These are phyloP conservation scores for Candida multigemmis DNA, from an alignment of 805 yeast species.

Conservation along the genomic window DNA sequence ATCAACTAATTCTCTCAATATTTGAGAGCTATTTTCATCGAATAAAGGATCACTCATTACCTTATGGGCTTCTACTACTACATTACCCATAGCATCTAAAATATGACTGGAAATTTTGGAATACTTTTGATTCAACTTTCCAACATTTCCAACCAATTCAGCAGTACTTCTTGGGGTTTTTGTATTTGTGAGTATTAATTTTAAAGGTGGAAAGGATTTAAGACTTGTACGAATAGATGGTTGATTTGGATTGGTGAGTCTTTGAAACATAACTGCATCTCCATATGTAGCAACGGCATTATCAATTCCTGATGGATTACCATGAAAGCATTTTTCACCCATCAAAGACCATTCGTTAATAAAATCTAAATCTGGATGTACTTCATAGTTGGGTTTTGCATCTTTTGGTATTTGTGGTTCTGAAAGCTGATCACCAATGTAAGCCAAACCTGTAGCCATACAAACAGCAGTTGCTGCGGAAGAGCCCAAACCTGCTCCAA, in stretches of 20 bases:
- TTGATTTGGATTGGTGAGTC: slow-evolving; percentile 39
- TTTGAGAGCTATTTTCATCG: slow-evolving; percentile 25
- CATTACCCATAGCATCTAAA: slow-evolving; percentile 65
- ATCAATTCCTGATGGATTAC: slow-evolving; percentile 94
- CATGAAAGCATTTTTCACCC: slow-evolving; percentile 94
- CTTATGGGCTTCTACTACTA: slow-evolving; percentile 66
- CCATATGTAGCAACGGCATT: slow-evolving; percentile 95
- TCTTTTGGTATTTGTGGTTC: slow-evolving; percentile 23
- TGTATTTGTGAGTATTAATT: slow-evolving; percentile 75
- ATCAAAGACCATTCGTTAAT: slow-evolving; percentile 83
- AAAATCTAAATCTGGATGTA: slow-evolving; percentile 39
- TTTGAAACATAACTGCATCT: slow-evolving; percentile 87
- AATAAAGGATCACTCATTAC: slow-evolving; percentile 47
- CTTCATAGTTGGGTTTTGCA: slow-evolving; percentile 21
- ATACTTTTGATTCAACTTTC: slow-evolving; percentile 39
- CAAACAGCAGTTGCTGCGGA: slow-evolving; percentile 88
- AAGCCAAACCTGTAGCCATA: slow-evolving; percentile 62
- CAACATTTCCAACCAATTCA: slow-evolving; percentile 70
- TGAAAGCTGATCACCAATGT: slow-evolving; percentile 47
- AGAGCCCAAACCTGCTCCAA: slow-evolving; percentile 95
- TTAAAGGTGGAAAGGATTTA: slow-evolving; percentile 65
- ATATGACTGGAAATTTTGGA: slow-evolving; percentile 51
- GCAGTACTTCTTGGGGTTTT: slow-evolving; percentile 85
- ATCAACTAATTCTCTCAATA: slow-evolving; percentile 54
- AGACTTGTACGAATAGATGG: slow-evolving; percentile 62